These are phyloP conservation scores for Boletus barrowsii DNA, from an alignment of 768 basidiomycete genomes.

Conservation along the genomic window DNA sequence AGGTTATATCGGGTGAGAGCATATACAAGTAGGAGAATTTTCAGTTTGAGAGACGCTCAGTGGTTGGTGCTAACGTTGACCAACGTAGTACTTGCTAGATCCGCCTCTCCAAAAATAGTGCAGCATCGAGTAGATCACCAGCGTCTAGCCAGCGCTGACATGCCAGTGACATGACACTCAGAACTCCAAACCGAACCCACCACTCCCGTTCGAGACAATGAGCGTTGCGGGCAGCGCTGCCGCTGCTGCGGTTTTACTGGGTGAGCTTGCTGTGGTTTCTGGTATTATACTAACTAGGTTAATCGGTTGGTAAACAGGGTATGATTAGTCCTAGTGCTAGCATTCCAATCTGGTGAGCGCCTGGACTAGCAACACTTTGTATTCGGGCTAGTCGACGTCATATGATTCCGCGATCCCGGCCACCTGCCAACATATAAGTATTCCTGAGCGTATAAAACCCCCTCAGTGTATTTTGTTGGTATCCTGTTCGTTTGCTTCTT, in stretches of 20 bases:
- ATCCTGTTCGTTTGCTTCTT: not conserved
- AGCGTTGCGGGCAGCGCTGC: no score
- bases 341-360: not conserved
- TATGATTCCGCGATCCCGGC: not conserved
- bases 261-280: constrained; percentile 2
- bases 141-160: no score
- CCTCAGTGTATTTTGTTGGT: not conserved
- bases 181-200: constrained; percentile 6
- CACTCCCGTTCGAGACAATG: not conserved
- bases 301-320: not conserved
- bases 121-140: no score
- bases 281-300: not conserved
- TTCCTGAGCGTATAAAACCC: constrained; percentile 15
- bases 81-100: not conserved
- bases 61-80: not conserved
- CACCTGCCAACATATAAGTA: not conserved
- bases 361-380: not conserved
- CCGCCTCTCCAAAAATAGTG: not conserved
- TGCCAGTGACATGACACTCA: not conserved
- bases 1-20: not conserved
- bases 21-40: not conserved
- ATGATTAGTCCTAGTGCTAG: not conserved
- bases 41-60: not conserved
- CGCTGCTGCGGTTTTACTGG: not conserved
- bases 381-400: constrained; percentile 15